Conservation (phyloP, 768 basidiomycete genomes). For the Mycena belliarum region DNA sequence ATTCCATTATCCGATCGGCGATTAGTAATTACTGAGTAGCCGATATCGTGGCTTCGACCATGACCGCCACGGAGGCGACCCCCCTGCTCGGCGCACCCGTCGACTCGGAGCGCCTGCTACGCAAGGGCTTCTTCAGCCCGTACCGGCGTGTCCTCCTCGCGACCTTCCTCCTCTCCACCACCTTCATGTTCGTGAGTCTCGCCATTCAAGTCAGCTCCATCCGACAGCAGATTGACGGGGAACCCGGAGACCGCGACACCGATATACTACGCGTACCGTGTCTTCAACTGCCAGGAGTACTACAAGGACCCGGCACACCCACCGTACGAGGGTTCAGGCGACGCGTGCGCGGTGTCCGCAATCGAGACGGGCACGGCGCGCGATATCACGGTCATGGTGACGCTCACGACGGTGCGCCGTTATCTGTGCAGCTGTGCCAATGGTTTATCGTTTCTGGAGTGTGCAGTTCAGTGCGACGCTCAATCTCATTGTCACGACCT, state of each 20-base stretch:
- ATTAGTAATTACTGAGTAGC: no score
- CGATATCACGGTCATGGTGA: constrained; percentile 15
- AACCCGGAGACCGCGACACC: constrained; percentile 18
- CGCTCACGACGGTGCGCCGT: constrained; percentile 7
- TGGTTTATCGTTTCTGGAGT: not conserved
- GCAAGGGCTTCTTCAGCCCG: constrained; percentile 9
- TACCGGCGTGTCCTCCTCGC: constrained; percentile 20
- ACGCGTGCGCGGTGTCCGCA: constrained; percentile 16
- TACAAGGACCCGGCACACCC: constrained; percentile 13
- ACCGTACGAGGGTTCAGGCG: constrained; percentile 13
- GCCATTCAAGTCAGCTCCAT: not conserved
- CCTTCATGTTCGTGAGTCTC: constrained; percentile 17
- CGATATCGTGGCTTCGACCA: no score
- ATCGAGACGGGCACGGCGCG: constrained; percentile 12
- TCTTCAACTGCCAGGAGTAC: constrained; percentile 21
- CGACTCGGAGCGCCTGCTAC: not conserved
- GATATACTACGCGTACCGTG: constrained; percentile 12
- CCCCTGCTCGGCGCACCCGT: not conserved
- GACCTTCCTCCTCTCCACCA: constrained; percentile 20
- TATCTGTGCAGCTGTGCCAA: no score
- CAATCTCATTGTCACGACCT: constrained; percentile 20
- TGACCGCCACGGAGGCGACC: constrained; percentile 4
- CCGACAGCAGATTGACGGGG: not conserved
- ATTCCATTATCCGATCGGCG: no score
- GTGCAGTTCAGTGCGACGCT: constrained; percentile 13